phyloP scores from a whole-genome alignment of 257 asterid species.

The Paulownia fortunei region DNA sequence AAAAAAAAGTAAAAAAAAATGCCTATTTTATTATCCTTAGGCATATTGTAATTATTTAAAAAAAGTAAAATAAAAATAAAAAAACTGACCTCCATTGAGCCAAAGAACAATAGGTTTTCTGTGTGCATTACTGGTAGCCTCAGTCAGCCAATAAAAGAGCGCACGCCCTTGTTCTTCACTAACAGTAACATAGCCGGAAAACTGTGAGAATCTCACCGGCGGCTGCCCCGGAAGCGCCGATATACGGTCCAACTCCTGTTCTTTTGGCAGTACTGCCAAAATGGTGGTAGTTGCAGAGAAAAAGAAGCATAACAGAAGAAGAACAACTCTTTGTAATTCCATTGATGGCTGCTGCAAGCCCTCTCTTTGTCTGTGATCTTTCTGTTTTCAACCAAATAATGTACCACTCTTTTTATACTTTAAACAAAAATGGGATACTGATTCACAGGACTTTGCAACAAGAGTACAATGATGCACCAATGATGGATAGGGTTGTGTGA shows the following conservation, averaged over 20 bases:
- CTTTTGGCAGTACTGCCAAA: constrained; percentile 22
- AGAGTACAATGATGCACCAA: constrained; percentile 20
- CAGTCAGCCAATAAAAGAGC: constrained; percentile 82
- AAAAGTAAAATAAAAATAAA: background rate
- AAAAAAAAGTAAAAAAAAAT: no score
- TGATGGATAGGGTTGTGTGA: constrained; percentile 18
- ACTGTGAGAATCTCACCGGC: constrained; percentile 65
- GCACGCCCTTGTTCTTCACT: constrained; percentile 69
- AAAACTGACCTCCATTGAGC: constrained; percentile 83
- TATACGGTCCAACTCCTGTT: constrained; percentile 68
- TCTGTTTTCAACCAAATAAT: no score
- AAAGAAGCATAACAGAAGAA: background rate
- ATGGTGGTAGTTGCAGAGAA: background rate
- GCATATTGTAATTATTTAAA: background rate
- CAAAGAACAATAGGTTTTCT: constrained; percentile 77
- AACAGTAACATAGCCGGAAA: constrained; percentile 80
- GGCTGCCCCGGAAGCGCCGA: constrained; percentile 84
- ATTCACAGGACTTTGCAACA: background rate
- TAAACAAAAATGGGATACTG: no score
- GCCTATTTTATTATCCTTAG: background rate
- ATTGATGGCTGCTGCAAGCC: background rate
- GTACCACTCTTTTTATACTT: no score
- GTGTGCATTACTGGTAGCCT: constrained; percentile 51
- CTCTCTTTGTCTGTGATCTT: background rate
- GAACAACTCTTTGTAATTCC: background rate